A percentile compares a stretch with the other conserved stretches of the same genome.
These are phyloP conservation scores for Musa beccarii DNA, from an alignment of 176 grass and related monocot genomes.

Conservation along the genomic window DNA sequence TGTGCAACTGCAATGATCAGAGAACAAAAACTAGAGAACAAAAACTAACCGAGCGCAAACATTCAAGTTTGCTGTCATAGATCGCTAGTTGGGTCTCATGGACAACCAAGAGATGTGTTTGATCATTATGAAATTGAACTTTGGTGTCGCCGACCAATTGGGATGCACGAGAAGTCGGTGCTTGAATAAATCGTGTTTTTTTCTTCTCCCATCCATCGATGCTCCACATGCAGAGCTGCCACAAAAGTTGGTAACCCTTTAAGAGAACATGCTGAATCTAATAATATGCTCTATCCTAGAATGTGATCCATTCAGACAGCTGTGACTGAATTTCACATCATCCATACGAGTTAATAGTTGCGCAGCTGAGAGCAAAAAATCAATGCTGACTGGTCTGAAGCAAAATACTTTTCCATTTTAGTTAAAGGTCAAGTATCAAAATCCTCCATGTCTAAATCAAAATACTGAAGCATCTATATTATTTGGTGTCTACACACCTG, in stretches of 20 bases:
- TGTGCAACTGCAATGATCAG: conserved; percentile 1
- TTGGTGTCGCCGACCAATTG: conserved; percentile 46
- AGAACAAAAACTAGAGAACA: conserved; percentile 18
- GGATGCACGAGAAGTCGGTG: conserved; percentile 38
- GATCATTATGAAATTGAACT: conserved; percentile 33
- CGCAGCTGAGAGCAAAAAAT: no score
- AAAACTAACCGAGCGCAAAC: conserved; percentile 52
- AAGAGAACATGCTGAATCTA: no score
- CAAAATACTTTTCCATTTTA: background rate
- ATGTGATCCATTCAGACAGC: no score
- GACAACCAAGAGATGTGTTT: conserved; percentile 25
- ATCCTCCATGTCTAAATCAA: background rate
- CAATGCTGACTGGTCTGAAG: background rate
- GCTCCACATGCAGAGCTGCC: conserved; percentile 1
- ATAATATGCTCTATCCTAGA: no score
- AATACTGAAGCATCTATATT: background rate
- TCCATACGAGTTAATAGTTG: no score
- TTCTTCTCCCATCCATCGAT: conserved; percentile 11
- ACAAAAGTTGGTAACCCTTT: no score
- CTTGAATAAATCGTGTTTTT: background rate
- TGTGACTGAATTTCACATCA: no score
- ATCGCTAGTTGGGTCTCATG: conserved; percentile 24
- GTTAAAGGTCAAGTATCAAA: background rate
- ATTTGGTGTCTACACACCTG: background rate
- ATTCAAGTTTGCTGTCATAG: conserved; percentile 28